These are phyloP conservation scores for Leccinum rimulosum DNA, from an alignment of 768 basidiomycete species.

Conservation along the genomic window DNA sequence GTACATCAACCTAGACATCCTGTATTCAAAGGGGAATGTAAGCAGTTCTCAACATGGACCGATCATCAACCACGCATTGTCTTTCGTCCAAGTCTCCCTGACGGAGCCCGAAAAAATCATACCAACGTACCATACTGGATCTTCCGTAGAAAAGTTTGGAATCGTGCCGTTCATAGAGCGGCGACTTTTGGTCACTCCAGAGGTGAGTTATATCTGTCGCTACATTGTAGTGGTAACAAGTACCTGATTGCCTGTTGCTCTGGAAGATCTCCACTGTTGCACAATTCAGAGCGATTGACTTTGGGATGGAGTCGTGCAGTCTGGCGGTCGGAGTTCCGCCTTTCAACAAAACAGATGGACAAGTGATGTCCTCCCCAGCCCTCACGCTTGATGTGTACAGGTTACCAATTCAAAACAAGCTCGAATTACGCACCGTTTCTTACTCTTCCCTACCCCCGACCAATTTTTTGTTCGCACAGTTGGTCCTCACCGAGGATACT, in stretches of 20 bases:
- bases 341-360: not conserved
- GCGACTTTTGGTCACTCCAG: not conserved
- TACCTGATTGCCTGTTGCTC: not conserved
- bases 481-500: not conserved
- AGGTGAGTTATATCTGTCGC: not conserved
- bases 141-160: not conserved
- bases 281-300: slow-evolving; percentile 5
- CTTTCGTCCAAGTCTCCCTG: not conserved
- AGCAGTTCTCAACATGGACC: not conserved
- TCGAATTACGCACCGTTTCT: not conserved
- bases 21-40: not conserved
- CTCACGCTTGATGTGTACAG: slow-evolving; percentile 1
- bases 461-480: not conserved
- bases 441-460: not conserved
- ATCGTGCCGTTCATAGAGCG: not conserved
- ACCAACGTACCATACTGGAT: not conserved
- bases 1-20: not conserved
- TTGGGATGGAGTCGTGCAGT: slow-evolving; percentile 4
- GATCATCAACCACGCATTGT: not conserved
- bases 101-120: not conserved
- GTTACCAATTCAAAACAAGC: not conserved
- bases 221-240: too few relatives aligned
- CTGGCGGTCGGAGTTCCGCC: not conserved
- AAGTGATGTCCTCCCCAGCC: not conserved
- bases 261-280: slow-evolving; percentile 2